Percentiles rank a stretch among this genome's conserved stretches.
Evolutionary conservation across 192 early-diverging fungal species (phyloP).

Genomic region (Oehlia diaphana): DNA sequence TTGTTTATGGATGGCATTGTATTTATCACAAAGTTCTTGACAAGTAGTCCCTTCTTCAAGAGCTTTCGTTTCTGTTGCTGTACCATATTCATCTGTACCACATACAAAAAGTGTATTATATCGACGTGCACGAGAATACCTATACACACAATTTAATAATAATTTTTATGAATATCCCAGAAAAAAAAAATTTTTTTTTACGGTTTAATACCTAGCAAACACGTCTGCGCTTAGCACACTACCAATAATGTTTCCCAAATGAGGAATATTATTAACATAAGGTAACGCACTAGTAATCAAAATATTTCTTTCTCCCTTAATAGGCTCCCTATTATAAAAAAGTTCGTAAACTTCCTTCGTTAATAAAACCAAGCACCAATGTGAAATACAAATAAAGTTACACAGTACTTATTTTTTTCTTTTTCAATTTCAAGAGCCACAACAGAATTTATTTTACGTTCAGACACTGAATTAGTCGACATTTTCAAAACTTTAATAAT

Average conservation of each 20-base stretch:
- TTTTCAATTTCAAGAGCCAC: not conserved
- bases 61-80: constrained; percentile 98
- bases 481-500: not conserved
- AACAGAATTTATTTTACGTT: constrained; percentile 3
- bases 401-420: not conserved
- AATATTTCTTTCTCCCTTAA: constrained; percentile 76
- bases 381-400: no score
- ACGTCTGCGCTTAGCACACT: constrained; percentile 97
- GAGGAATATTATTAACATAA: constrained; percentile 99
- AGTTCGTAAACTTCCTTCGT: not conserved
- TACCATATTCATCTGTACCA: constrained; percentile 99
- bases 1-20: constrained; percentile 78
- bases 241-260: constrained; percentile 99
- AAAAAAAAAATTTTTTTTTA: not conserved
- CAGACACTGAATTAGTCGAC: no score
- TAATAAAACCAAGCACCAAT: no score
- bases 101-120: constrained; percentile 91
- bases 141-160: constrained; percentile 16
- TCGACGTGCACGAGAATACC: constrained; percentile 85
- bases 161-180: no score
- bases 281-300: constrained; percentile 96
- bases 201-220: constrained; percentile 69
- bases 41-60: constrained; percentile 87
- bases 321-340: constrained; percentile 42
- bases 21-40: constrained; percentile 97